Conservation (phyloP, 2,329 filamentous ascomycete genomes). For the Beauveria asiatica region DNA sequence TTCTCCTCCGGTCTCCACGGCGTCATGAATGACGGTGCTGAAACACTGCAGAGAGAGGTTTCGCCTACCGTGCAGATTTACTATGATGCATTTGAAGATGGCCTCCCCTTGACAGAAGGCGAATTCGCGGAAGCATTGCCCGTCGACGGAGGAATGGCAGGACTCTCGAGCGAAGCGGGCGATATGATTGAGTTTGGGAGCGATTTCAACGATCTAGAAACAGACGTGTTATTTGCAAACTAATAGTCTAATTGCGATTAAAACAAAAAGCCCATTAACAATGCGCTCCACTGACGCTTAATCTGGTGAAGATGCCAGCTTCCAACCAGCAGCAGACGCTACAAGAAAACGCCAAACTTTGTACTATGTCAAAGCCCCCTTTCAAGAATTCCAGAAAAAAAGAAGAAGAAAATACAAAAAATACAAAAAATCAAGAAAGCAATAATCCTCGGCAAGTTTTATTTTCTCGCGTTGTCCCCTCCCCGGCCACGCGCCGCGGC, state of each 20-base stretch:
- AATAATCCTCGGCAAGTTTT: not conserved
- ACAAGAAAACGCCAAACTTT: not conserved
- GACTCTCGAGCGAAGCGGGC: not conserved
- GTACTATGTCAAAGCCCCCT: not conserved
- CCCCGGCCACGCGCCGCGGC: conserved; percentile 13
- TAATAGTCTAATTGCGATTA: not conserved
- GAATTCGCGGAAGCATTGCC: not conserved
- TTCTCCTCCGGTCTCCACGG: not conserved
- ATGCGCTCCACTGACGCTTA: not conserved
- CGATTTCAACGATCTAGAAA: not conserved
- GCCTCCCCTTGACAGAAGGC: not conserved
- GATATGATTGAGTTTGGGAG: not conserved
- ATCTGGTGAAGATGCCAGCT: conserved; percentile 2
- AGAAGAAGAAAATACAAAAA: not conserved
- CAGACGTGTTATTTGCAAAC: not conserved
- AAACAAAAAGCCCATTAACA: not conserved
- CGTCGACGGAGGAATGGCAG: not conserved
- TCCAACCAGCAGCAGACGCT: not conserved
- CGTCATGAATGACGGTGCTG: not conserved
- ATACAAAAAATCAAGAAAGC: not conserved
- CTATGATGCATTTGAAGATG: not conserved
- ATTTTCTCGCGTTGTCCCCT: conserved; percentile 1
- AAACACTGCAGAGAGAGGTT: not conserved
- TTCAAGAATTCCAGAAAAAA: not conserved
- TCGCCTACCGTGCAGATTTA: not conserved